Evolutionary conservation across 495 filamentous ascomycete genomes (phyloP), one percentile per base, ranked within the genome.

Genomic region (Talaromyces wortmannii): DNA sequence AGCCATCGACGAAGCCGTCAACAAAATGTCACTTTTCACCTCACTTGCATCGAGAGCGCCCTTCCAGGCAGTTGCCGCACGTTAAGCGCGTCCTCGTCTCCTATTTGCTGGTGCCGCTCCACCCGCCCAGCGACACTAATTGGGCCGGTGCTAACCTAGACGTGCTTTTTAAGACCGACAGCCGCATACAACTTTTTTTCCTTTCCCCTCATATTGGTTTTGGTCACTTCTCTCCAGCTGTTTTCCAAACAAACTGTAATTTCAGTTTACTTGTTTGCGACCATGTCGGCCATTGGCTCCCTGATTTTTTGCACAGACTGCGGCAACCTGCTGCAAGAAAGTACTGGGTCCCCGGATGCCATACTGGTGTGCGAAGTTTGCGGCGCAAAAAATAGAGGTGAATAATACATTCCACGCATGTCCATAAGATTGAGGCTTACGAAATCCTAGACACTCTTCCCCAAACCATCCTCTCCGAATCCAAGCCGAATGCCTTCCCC

Each of bases 301-400:
- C 76, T 96, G 31, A 83, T 96, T 43, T 98, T 98, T 73, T 97
- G 94, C 73, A 90, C 83, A 15, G 90, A 91, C 66, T 96, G 92
- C 68, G 92, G 92, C 47, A 92, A 95, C 68, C 80, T 97, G 3
- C 80, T 98, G 46, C 89, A 94, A 23, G 79, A 82, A 23, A 88
- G 89, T 18, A 83, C 86, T 48, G 89, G 90, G 42, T 81, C 83
- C 57, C 75, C 81, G 53, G 86, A 90, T 63, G 85, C 84, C 13
- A 83, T 88, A 53, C 70, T 98, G 18, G 73, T 77, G 58, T 98
- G 92, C 75, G 84, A 86, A 60, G 84, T 91, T 61, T 98, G 94
- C 69, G 90, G 90, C 47, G 78, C 87, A 31, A 77, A 85, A 52
- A 94, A 92, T 59, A 86, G 81, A 84, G 91, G 91, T 95, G 63